A percentile compares a stretch with the other conserved stretches of the same genome.
phyloP scores from a whole-genome alignment of 805 yeast genomes.

The Kuraishia floccosa region DNA sequence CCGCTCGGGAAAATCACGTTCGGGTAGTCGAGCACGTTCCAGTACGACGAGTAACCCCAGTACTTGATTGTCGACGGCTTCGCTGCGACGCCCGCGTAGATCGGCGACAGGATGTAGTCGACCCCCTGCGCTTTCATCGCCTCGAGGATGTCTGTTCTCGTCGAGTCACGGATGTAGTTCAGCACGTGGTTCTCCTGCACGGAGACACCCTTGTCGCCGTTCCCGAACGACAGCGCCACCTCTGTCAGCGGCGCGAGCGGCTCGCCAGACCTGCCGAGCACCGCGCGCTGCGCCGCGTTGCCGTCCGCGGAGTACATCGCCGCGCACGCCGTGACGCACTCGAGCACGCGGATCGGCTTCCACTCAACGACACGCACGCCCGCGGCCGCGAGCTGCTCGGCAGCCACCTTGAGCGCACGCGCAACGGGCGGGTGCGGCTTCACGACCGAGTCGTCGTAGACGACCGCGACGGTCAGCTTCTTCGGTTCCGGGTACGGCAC shows the following conservation, averaged over 20 bases:
- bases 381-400: constrained; percentile 36
- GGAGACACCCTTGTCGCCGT: constrained; percentile 35
- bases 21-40: constrained; percentile 62
- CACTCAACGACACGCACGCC: constrained; percentile 43
- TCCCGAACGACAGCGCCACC: constrained; percentile 47
- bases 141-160: constrained; percentile 44
- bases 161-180: constrained; percentile 41
- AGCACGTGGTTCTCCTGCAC: constrained; percentile 43
- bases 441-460: constrained; percentile 42
- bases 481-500: constrained; percentile 14
- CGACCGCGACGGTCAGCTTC: constrained; percentile 36
- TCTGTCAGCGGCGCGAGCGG: constrained; percentile 54
- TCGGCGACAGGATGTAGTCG: constrained; percentile 59
- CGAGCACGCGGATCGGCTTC: constrained; percentile 37
- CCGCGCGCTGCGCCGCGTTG: constrained; percentile 38
- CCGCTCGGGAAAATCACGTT: constrained; percentile 48
- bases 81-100: constrained; percentile 64
- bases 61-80: constrained; percentile 39
- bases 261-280: constrained; percentile 56
- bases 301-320: constrained; percentile 59
- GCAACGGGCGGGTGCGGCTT: constrained; percentile 46
- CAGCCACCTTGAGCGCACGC: constrained; percentile 36
- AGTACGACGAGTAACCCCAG: constrained; percentile 65
- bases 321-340: constrained; percentile 42
- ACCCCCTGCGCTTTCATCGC: constrained; percentile 40